Base-by-base conservation (phyloP, 2,329 filamentous ascomycete genomes). In the Aspergillus pseudoviridinutans region DNA sequence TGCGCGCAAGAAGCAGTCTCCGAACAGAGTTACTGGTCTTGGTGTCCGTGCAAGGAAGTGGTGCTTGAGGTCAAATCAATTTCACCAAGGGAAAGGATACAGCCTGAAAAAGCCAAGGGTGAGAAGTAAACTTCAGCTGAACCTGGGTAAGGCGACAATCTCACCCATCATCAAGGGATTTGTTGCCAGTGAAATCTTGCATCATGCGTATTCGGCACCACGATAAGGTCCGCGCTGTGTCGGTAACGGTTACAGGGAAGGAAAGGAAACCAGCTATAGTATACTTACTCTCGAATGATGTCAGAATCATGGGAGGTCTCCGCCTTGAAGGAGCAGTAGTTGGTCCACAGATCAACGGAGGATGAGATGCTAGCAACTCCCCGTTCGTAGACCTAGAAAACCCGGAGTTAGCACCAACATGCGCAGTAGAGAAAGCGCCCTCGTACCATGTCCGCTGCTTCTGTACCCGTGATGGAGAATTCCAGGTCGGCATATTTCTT, bases 261-360 rank as follows among this genome's bases (percentile, higher is more conserved):
- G 86, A 82, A 82, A 82, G 82, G 82, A 87, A 87, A 87, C 72
- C 72, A 76, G 73, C 82, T 81, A 79, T 78, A 76, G 73, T 78
- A 80, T 84, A 97, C 94, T 97, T 96, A 99, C 94, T 97, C 94
- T 96, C 94, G 88, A 80, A 97, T 95, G 77, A 95, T 84, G 74
- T 95, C 90, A 69, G 91, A 85, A 73, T 96, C 92, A 79, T 99
- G 94, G 67, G 90, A 94, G 57, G 94, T 97, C 74, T 97, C 92
- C 79, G 94, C 92, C 77, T 97, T 97, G 85, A 97, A 97, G 69
- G 87, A 85, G 80, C 93, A 97, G 80, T 97, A 99, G 70, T 96
- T 92, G 54, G 91, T 90, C 94, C 94, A 99, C 59, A 99, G 82
- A 74, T 99, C 94, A 69, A 97, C 92, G 38, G 93, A 97, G 71